These are phyloP conservation scores for Diospyros kaki DNA, from an alignment of 148 eudicot species.

Conservation along the genomic window DNA sequence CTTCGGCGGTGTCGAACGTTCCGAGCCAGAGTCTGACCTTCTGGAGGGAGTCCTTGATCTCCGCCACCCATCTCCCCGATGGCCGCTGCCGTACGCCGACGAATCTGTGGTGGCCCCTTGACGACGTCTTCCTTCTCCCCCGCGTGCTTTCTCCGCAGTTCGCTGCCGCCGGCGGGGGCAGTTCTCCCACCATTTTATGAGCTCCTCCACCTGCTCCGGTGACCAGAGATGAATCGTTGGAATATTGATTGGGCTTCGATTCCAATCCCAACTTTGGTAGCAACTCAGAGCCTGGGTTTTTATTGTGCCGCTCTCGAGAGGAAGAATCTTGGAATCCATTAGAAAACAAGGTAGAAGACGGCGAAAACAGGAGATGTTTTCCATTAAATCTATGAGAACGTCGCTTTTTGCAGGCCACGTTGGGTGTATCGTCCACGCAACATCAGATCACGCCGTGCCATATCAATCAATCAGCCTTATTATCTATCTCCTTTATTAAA, in stretches of 20 bases:
- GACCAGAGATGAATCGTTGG: not conserved
- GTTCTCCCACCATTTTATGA: not conserved
- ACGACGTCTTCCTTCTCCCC: slow-evolving; percentile 10
- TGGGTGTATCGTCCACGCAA: not conserved
- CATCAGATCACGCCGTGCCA: no score
- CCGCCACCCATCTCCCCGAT: slow-evolving; percentile 36
- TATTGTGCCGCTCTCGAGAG: not conserved
- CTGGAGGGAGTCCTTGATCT: slow-evolving; percentile 32
- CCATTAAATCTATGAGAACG: not conserved
- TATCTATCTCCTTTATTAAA: no score
- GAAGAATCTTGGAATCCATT: not conserved
- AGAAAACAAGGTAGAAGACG: slow-evolving; percentile 2
- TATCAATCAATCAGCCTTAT: no score
- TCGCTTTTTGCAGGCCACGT: slow-evolving; percentile 6
- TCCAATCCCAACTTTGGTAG: not conserved
- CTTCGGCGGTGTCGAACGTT: slow-evolving; percentile 34
- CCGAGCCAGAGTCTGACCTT: slow-evolving; percentile 34
- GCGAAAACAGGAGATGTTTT: not conserved
- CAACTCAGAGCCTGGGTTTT: not conserved
- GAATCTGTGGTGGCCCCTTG: slow-evolving; percentile 13
- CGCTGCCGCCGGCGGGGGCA: not conserved
- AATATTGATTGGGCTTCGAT: not conserved
- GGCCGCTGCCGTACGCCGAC: slow-evolving; percentile 33
- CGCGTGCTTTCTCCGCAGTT: not conserved
- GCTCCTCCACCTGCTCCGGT: not conserved